Evolutionary conservation across 257 asterid genomes (phyloP), one percentile per base, ranked within the genome.

Genomic region (Cynanchum wilfordii): DNA sequence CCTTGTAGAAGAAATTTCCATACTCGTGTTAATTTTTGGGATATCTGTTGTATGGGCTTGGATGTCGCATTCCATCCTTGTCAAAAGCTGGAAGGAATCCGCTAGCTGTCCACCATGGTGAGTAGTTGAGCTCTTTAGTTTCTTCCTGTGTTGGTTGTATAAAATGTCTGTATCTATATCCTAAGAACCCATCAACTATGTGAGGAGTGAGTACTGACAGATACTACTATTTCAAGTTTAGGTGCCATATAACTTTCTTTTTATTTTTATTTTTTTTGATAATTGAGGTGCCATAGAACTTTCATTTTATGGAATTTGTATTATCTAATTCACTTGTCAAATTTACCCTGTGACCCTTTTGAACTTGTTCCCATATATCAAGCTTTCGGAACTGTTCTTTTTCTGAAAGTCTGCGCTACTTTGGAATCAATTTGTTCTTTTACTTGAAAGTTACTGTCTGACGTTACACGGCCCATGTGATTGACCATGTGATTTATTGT

Each of bases 381-480:
- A 17, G 11, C 10, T 62, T 33, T 62, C 11, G 45, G 3, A 4
- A 54, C 50, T 54, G 59, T 54, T 54, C 19, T 42, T 67, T 67
- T 74, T 50, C 22, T 56, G 47, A 27, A 76, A 50, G 68, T 70
- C 30, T 59, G n/a, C 38, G 8, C 2, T 16, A 2, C 12, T 62
- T 33, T 30, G 45, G 24, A 30, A 6, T 16, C 22, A 33, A 16
- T 30, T 62, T 62, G 45, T 62, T 62, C 47, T 30, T 76, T 80
- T 57, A 67, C 79, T 74, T 57, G 66, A 50, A 74, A 50, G 40
- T 68, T 68, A 20, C 45, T 73, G 10, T 79, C 65, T 68, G 79
- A 60, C 72, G 71, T 69, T 80, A 76, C 74, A 69, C 75, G 76
- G 42, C 33, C 33, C 84, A 76, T 71, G n/a, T n/a, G n/a, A n/a